Base-by-base conservation (phyloP, 176 grass and related monocot genomes). In the Zea luxurians region DNA sequence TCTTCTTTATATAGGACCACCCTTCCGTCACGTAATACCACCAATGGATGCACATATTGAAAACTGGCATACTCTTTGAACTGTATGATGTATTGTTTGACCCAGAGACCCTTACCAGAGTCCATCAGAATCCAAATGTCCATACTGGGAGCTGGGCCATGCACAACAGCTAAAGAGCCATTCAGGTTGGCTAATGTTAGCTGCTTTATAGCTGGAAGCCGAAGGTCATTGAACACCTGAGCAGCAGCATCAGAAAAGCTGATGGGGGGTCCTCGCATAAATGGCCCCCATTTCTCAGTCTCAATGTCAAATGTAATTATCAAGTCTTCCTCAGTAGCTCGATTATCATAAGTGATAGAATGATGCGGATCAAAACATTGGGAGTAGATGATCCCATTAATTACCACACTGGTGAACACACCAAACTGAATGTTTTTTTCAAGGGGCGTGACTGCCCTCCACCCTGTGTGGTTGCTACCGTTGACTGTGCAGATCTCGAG, bases 261-360 rank as follows among this genome's bases (percentile, higher is more conserved):
- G 4, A 41, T 49, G 2, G 8, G 41, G 45, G 79, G 68, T 20
- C 70, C 2, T 3, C 10, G 44, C n/a, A 43, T 49, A 17, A 18
- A 1, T 7, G 20, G 48, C 18, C 18, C 44, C 71, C 70, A 66
- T 4, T 36, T 15, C 70, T 83, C 80, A 6, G 37, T 75, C 5
- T 65, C n/a, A 38, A 83, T 61, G 71, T 83, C 61, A 27, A 83
- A 83, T 8, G 21, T 10, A 21, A 58, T 7, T 9, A 82, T 49
- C 57, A 7, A 50, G 79, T 73, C 68, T 68, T 21, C 2, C 16
- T 68, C 41, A 45, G 16, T 10, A 49, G 7, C 21, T 9, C 0
- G 45, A 16, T 18, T 2, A 13, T 10, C 4, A n/a, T 1, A 0
- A 18, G 4, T 17, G 21, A 12, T 2, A 34, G 1, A 12, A 4